These are phyloP conservation scores for Pseudozyma flocculosa DNA, from an alignment of 1,284 basidiomycete genomes.

Conservation along the genomic window DNA sequence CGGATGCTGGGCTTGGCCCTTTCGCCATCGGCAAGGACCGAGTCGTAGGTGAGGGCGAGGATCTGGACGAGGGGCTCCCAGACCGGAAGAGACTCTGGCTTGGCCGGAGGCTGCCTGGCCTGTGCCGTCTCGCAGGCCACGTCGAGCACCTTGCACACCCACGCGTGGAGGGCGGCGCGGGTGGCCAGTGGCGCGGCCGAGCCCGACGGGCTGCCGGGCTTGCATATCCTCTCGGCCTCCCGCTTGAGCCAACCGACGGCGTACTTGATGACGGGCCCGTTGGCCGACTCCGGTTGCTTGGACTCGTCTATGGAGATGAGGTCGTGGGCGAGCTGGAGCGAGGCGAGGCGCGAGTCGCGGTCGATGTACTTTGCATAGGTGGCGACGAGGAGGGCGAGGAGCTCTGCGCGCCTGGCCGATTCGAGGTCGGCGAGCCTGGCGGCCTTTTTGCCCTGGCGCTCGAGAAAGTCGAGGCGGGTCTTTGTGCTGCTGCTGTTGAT, in stretches of 20 bases:
- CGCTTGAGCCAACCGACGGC: conserved; percentile 71
- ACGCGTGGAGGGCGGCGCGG: conserved; percentile 71
- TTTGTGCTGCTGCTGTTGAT: conserved; percentile 28
- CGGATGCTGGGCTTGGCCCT: conserved; percentile 11
- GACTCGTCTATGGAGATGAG: conserved; percentile 65
- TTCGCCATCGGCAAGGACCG: conserved; percentile 15
- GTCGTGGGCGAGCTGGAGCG: conserved; percentile 68
- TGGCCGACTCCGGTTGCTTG: conserved; percentile 30
- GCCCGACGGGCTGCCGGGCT: conserved; percentile 9
- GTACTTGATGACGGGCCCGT: conserved; percentile 66
- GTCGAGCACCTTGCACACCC: conserved; percentile 69
- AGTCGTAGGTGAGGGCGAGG: conserved; percentile 38
- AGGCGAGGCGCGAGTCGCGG: conserved; percentile 68
- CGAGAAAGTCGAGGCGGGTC: conserved; percentile 33
- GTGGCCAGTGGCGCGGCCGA: conserved; percentile 58
- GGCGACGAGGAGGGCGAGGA: conserved; percentile 71
- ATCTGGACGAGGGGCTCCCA: conserved; percentile 30
- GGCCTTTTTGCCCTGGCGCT: conserved; percentile 18
- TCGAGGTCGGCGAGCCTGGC: conserved; percentile 60
- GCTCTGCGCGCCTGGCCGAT: conserved; percentile 68
- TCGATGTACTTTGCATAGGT: conserved; percentile 78
- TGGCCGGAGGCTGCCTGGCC: neutral
- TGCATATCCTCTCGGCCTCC: conserved; percentile 63
- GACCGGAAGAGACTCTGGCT: conserved; percentile 8
- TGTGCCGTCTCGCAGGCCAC: neutral